Percentiles rank a stretch among this genome's conserved stretches.
Conservation (phyloP, 208 protist species). For the Trypanosoma platydactyli region DNA sequence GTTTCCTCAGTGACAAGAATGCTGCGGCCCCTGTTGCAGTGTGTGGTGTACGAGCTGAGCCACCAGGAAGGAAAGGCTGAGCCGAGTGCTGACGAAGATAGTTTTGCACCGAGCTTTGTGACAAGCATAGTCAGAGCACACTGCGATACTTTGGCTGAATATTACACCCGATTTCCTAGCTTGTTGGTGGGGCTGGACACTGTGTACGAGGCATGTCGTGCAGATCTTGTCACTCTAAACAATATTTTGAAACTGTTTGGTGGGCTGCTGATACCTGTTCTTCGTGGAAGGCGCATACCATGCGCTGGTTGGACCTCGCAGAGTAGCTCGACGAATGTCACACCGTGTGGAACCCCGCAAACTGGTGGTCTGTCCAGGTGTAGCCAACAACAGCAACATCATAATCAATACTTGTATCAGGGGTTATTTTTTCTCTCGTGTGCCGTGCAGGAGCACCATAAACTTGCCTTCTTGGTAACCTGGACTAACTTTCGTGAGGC, state of each 20-base stretch:
- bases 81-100: neutral
- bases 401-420: conserved; percentile 2
- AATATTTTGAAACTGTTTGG: conserved; percentile 45
- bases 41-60: conserved; percentile 18
- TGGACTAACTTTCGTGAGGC: conserved; percentile 60
- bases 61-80: neutral
- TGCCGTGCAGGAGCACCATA: conserved; percentile 64
- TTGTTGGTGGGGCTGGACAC: conserved; percentile 39
- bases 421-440: conserved; percentile 55
- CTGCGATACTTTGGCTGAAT: neutral
- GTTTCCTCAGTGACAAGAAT: conserved; percentile 10
- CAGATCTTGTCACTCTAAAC: conserved; percentile 43
- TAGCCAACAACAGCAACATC: conserved; percentile 20
- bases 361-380: conserved; percentile 7
- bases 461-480: conserved; percentile 48
- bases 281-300: conserved; percentile 44
- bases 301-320: neutral
- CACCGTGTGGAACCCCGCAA: conserved; percentile 2
- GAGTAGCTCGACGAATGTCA: neutral
- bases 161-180: conserved; percentile 33
- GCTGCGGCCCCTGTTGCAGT: conserved; percentile 31
- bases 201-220: conserved; percentile 53
- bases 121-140: conserved; percentile 4
- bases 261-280: conserved; percentile 57
- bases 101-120: conserved; percentile 4